Conservation (phyloP, 108 stramenopile species). For the Mediolabrus comicus region DNA sequence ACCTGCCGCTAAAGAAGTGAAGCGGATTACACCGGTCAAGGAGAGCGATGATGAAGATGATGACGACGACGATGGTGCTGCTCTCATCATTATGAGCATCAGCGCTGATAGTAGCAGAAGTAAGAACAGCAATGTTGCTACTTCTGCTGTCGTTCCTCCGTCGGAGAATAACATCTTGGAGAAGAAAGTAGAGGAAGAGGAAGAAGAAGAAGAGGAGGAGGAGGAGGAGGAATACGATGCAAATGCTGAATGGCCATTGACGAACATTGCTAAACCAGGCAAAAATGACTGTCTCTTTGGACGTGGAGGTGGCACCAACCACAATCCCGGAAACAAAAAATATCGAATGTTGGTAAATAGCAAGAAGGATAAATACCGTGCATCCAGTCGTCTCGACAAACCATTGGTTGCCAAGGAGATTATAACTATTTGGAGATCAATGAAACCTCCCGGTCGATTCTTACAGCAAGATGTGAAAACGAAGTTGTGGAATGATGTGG, state of each 20-base stretch:
- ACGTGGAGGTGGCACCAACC: neutral
- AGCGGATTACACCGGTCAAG: neutral
- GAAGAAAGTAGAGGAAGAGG: no score
- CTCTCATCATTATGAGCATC: neutral
- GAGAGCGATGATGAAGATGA: neutral
- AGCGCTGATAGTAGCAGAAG: neutral
- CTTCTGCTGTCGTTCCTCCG: neutral
- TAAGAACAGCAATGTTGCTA: neutral
- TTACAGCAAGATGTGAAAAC: constrained; percentile 19
- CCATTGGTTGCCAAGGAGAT: neutral
- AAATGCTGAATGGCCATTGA: neutral
- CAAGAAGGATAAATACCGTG: neutral
- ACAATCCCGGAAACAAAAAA: neutral
- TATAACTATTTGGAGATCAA: neutral
- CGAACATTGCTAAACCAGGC: neutral
- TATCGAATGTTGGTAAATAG: neutral
- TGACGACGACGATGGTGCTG: neutral
- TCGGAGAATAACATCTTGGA: no score
- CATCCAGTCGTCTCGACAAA: neutral
- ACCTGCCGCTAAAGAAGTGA: no score
- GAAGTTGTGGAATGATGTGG: constrained; percentile 21
- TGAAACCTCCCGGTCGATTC: constrained; percentile 25
- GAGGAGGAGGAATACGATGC: neutral
- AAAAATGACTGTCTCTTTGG: neutral
- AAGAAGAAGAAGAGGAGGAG: no score